These are phyloP conservation scores for Moniliella sp. DNA, from an alignment of 1,284 basidiomycete species.

Conservation along the genomic window DNA sequence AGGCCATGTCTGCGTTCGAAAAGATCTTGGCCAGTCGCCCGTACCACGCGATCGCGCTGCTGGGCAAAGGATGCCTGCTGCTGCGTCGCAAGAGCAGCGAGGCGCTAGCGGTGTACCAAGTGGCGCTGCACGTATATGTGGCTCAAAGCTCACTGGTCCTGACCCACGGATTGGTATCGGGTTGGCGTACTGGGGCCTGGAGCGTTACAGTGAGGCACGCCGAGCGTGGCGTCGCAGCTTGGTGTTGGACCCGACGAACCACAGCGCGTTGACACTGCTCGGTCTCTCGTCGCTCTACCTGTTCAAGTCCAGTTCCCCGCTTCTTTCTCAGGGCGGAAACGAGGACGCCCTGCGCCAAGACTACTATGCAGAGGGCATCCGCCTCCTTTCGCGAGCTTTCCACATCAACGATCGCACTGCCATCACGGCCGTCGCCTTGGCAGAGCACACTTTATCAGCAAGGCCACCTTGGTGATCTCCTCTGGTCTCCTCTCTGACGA, in stretches of 20 bases:
- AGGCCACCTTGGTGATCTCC: conserved; percentile 8
- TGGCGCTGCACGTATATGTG: conserved; percentile 10
- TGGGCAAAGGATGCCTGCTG: conserved; percentile 24
- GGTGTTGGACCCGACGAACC: conserved; percentile 7
- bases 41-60: conserved; percentile 16
- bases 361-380: conserved; percentile 22
- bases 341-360: too few relatives aligned
- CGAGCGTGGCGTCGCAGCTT: conserved; percentile 23
- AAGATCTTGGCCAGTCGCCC: conserved; percentile 3
- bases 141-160: conserved; percentile 14
- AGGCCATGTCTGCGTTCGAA: not conserved
- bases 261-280: conserved; percentile 9
- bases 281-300: conserved; percentile 23
- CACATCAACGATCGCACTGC: conserved; percentile 18
- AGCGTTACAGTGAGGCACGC: conserved; percentile 17
- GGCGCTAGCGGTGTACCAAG: conserved; percentile 25
- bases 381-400: conserved; percentile 21
- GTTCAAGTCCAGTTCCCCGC: conserved; percentile 10
- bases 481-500: conserved; percentile 2
- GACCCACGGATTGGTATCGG: conserved; percentile 30
- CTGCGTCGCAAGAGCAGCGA: conserved; percentile 15
- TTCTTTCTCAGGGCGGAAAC: conserved; percentile 9
- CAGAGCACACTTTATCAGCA: conserved; percentile 18
- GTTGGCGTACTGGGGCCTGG: conserved; percentile 24
- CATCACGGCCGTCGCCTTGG: conserved; percentile 13